Evolutionary conservation across 2,329 filamentous ascomycete species (phyloP).

Genomic region (Rachicladosporium sp.): DNA sequence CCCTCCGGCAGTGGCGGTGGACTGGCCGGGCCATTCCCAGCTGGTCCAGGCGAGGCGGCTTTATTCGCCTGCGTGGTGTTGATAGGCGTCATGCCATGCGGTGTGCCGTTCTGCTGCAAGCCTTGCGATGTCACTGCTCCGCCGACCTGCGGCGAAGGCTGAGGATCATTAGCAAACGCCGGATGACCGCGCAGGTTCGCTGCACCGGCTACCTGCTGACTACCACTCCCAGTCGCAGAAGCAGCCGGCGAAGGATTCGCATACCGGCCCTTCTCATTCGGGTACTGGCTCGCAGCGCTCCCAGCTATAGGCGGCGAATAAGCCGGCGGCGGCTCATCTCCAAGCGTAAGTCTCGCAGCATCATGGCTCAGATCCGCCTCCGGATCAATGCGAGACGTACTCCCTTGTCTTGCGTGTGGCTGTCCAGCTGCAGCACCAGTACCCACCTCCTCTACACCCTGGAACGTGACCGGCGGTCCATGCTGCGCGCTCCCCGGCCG

Average conservation of each 20-base stretch:
- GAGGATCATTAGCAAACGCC: slow-evolving; percentile 77
- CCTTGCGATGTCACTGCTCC: slow-evolving; percentile 21
- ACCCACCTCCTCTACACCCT: slow-evolving; percentile 63
- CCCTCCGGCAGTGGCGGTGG: slow-evolving; percentile 91
- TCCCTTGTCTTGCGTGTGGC: slow-evolving; percentile 8
- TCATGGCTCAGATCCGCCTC: slow-evolving; percentile 17
- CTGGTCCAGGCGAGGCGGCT: slow-evolving; percentile 23
- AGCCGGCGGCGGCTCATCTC: slow-evolving; percentile 78
- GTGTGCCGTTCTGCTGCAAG: slow-evolving; percentile 18
- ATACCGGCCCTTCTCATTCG: slow-evolving; percentile 60
- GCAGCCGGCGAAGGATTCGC: slow-evolving; percentile 27
- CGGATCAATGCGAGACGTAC: slow-evolving; percentile 27
- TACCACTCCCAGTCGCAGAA: slow-evolving; percentile 21
- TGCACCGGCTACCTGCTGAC: slow-evolving; percentile 8
- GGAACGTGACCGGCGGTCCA: slow-evolving; percentile 82
- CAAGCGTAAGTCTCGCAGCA: no score
- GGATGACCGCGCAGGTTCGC: slow-evolving; percentile 49
- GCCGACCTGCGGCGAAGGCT: slow-evolving; percentile 38
- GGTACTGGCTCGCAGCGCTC: slow-evolving; percentile 46
- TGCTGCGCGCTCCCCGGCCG: slow-evolving; percentile 74
- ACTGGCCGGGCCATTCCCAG: slow-evolving; percentile 54
- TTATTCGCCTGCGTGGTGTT: slow-evolving; percentile 25
- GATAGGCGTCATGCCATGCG: slow-evolving; percentile 28
- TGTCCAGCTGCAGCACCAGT: slow-evolving; percentile 7
- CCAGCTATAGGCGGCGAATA: slow-evolving; percentile 50